Conservation (phyloP, 2,329 filamentous ascomycete species). For the Scytalidium lignicola region DNA sequence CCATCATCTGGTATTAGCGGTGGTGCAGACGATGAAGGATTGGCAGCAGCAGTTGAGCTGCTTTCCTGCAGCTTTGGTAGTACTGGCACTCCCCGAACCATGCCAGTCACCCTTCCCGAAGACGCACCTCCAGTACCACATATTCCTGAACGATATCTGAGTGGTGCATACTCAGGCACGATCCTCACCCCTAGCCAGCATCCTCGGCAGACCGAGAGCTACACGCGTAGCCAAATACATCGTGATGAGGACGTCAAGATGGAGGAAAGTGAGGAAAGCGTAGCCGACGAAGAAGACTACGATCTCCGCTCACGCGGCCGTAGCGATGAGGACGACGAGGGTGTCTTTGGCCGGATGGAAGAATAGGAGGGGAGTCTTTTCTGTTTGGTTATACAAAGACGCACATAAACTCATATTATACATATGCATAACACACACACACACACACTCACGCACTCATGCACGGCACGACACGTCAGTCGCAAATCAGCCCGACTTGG, state of each 20-base stretch:
- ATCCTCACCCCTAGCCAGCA: slow-evolving; percentile 52
- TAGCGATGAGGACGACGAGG: slow-evolving; percentile 87
- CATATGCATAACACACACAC: not conserved
- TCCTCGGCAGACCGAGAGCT: slow-evolving; percentile 61
- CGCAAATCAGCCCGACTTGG: not conserved
- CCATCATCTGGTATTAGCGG: slow-evolving; percentile 74
- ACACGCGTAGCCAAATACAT: slow-evolving; percentile 51
- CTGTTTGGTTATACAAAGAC: slow-evolving; percentile 12
- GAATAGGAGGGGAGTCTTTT: slow-evolving; percentile 48
- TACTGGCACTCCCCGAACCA: slow-evolving; percentile 58
- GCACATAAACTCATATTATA: slow-evolving; percentile 1
- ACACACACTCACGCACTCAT: not conserved
- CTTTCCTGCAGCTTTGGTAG: slow-evolving; percentile 81
- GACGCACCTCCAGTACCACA: slow-evolving; percentile 86
- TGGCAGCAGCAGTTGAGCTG: slow-evolving; percentile 85
- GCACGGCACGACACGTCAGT: not conserved
- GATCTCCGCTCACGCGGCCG: slow-evolving; percentile 54
- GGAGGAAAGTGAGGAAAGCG: slow-evolving; percentile 59
- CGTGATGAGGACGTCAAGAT: slow-evolving; percentile 61
- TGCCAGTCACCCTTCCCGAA: slow-evolving; percentile 57
- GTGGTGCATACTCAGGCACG: slow-evolving; percentile 50
- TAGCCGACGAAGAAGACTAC: slow-evolving; percentile 61
- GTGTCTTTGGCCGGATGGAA: slow-evolving; percentile 95
- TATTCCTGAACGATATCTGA: slow-evolving; percentile 74
- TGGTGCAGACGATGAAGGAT: slow-evolving; percentile 75